phyloP scores from a whole-genome alignment of 1,139 yeast genomes.

The Pneumocystis jirovecii region DNA sequence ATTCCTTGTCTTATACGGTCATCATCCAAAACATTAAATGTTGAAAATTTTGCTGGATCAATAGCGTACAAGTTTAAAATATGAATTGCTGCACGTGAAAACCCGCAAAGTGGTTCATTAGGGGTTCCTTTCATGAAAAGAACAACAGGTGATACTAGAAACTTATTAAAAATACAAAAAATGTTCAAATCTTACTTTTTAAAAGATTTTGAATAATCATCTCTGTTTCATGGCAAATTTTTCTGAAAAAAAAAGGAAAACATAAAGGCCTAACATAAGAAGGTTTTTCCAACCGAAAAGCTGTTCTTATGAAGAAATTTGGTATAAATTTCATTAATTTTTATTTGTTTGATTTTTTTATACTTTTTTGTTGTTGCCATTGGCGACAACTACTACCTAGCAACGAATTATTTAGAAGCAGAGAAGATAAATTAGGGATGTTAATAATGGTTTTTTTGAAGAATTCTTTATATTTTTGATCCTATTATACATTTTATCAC shows the following conservation, averaged over 20 bases:
- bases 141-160: slow-evolving; percentile 48
- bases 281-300: not conserved
- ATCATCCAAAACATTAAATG: slow-evolving; percentile 91
- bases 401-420: not conserved
- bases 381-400: not conserved
- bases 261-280: not conserved
- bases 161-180: not conserved
- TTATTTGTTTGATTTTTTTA: not conserved
- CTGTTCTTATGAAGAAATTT: not conserved
- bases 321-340: not conserved
- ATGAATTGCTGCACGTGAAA: slow-evolving; percentile 87
- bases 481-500: too few relatives aligned
- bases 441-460: not conserved
- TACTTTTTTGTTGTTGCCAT: not conserved
- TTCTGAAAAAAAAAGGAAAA: not conserved
- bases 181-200: not conserved
- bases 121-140: slow-evolving; percentile 96
- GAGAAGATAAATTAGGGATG: not conserved
- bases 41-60: slow-evolving; percentile 90
- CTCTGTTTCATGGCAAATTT: not conserved
- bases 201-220: not conserved
- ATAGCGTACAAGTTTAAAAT: slow-evolving; percentile 93
- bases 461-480: too few relatives aligned
- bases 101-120: slow-evolving; percentile 95
- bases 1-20: slow-evolving; percentile 70